Base-by-base conservation (phyloP, 2,329 filamentous ascomycete species). In the Coniochaeta pulveracea region DNA sequence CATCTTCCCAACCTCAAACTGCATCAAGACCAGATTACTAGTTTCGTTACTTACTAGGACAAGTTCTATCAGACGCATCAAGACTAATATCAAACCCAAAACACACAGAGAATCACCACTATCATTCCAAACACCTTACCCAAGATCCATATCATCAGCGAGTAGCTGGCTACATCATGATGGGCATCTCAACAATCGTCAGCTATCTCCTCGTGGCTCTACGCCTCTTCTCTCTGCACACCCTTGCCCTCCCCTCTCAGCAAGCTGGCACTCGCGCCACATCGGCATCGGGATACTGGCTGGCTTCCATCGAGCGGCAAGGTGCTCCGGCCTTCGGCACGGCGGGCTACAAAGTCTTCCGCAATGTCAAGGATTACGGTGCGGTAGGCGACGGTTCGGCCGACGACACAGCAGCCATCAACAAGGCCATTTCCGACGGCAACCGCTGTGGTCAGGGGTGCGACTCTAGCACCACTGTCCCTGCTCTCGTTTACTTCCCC, bases 401-500 rank as follows among this genome's bases (percentile, higher is more conserved):
- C 17, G 89, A 96, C 52, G 88, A 95, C 51, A 94, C 88, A 1
- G 77, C 58, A 1, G 85, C 88, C 36, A 94, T 96, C 69, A 95
- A 94, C 61, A 56, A 62, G 25, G 86, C 86, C 42, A 81, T 95
- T 47, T 66, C 72, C 5, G 72, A 74, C n/a, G 85, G 85, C 18
- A 66, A 69, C 46, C 82, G 89, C 26, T 96, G 89, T 51, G 85
- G 84, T 24, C 53, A 72, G 41, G 74, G 76, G 40, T 96, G 89
- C 52, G 82, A 91, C 52, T 93, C 85, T 2, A 75, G 72, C 19
- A 96, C 89, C 3, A 72, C 72, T n/a, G 75, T 76, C 2, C 89
- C 89, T 1, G 89, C 85, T 17, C 63, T 96, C 10, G 76, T 96
- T 34, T 96, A 93, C 64, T 93, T 96, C 64, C 88, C 86, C 24